Evolutionary conservation across 1,284 basidiomycete species (phyloP).

Genomic region (Lentinus polychrous): DNA sequence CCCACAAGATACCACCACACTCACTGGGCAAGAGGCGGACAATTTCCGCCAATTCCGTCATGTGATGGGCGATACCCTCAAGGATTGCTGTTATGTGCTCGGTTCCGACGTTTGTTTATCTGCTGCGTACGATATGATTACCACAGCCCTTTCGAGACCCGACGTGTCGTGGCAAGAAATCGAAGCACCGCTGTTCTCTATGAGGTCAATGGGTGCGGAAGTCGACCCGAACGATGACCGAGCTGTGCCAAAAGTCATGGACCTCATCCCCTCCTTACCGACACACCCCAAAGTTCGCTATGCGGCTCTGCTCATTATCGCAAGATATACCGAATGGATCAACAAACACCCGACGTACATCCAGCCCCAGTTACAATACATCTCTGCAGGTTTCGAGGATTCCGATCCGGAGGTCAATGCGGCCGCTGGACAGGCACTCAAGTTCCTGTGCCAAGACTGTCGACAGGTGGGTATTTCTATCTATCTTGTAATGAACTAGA

Average conservation of each 20-base stretch:
- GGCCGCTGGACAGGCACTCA: constrained; percentile 94
- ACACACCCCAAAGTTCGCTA: constrained; percentile 91
- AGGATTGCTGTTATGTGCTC: constrained; percentile 96
- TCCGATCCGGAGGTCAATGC: constrained; percentile 79
- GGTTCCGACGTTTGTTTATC: constrained; percentile 83
- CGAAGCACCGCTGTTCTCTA: constrained; percentile 95
- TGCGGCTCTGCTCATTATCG: constrained; percentile 91
- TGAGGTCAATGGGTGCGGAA: constrained; percentile 98
- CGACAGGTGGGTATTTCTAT: constrained; percentile 49
- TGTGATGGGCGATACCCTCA: constrained; percentile 98
- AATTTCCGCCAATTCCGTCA: constrained; percentile 95
- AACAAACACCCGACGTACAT: constrained; percentile 88
- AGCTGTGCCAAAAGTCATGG: constrained; percentile 92
- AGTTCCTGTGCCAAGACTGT: constrained; percentile 97
- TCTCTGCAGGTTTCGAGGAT: constrained; percentile 88
- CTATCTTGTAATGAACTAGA: not conserved
- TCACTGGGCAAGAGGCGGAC: constrained; percentile 85
- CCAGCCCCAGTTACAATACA: constrained; percentile 81
- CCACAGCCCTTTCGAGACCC: constrained; percentile 56
- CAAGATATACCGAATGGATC: constrained; percentile 97
- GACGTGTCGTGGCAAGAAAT: constrained; percentile 89
- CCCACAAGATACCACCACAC: constrained; percentile 60
- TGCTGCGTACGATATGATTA: constrained; percentile 78
- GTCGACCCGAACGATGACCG: constrained; percentile 80
- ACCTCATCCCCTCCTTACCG: constrained; percentile 87